Base-by-base conservation (phyloP, 2,329 filamentous ascomycete genomes). In the Fusarium sp. region DNA sequence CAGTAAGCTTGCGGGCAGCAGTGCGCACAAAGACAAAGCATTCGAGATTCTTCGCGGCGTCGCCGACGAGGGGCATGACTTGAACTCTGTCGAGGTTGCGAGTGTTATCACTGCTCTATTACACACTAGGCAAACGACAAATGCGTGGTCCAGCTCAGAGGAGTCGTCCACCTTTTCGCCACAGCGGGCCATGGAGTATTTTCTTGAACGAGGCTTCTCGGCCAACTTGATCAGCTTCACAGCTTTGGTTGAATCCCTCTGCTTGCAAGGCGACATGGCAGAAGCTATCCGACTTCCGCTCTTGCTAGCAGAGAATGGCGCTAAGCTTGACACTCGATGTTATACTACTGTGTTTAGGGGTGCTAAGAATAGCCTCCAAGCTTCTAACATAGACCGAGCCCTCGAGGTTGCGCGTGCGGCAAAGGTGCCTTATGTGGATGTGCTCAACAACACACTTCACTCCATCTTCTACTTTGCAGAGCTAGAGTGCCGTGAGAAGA, bases 321-420 rank as follows among this genome's bases (percentile, higher is more conserved):
- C 91, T 14, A 72, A 82, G 49, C 84, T 91, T 0, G 87, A 96
- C 71, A 76, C 76, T 0, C 83, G 86, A 62, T 88, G 91, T 0
- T 91, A 88, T 71, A 80, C 87, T 1, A 86, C 87, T 25, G 78
- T 97, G 31, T 82, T 96, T 37, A 84, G 88, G 55, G 88, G 89
- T 29, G 89, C 90, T 47, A 91, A 92, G 65, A 71, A 72, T 4
- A 79, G 79, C 17, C 74, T 79, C 21, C 81, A 91, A 57, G 77
- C 81, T 5, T 73, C 78, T 4, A 80, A 81, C 23, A 78, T 92
- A n/a, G 52, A 60, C 14, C 67, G 67, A 29, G 70, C 74, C 1
- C 59, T 77, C 25, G 77, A 76, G 10, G 67, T 78, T 1, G 76
- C 74, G 38, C 77, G 78, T 29, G 80, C 89, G 39, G 79, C 88